These are phyloP conservation scores for Pyrenula aspistea DNA, from an alignment of 495 filamentous ascomycete species.

Conservation along the genomic window DNA sequence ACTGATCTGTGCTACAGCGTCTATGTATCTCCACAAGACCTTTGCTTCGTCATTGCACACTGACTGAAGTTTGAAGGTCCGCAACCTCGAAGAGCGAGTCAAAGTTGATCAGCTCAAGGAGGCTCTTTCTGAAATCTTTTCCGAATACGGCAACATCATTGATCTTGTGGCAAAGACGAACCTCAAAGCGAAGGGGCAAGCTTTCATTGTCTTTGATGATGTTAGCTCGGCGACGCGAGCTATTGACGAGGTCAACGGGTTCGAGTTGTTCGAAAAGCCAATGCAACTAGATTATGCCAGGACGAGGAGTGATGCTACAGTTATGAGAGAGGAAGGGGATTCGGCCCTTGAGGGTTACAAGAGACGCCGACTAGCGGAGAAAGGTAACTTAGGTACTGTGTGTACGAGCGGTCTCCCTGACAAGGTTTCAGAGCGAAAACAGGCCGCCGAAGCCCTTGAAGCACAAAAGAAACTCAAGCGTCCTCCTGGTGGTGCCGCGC, in stretches of 20 bases:
- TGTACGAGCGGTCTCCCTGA: neutral
- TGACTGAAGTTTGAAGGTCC: conserved; percentile 41
- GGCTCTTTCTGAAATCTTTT: conserved; percentile 67
- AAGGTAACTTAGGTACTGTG: conserved; percentile 41
- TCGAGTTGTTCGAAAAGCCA: conserved; percentile 86
- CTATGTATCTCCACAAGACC: conserved; percentile 28
- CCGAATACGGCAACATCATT: conserved; percentile 79
- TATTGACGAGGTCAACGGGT: conserved; percentile 83
- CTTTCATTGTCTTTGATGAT: conserved; percentile 87
- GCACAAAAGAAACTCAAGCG: conserved; percentile 75
- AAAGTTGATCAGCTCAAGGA: conserved; percentile 69
- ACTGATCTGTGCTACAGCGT: conserved; percentile 24
- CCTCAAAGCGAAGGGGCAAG: conserved; percentile 87
- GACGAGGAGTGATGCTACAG: conserved; percentile 80
- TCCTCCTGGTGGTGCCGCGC: conserved; percentile 38
- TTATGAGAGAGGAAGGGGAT: conserved; percentile 54
- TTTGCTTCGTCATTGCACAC: conserved; percentile 7
- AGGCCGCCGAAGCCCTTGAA: conserved; percentile 74
- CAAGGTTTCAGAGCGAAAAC: conserved; percentile 64
- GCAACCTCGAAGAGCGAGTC: conserved; percentile 87
- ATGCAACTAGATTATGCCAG: conserved; percentile 81
- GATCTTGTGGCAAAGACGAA: conserved; percentile 91
- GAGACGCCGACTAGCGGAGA: conserved; percentile 74
- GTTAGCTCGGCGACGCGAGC: conserved; percentile 64
- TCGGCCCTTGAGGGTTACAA: conserved; percentile 87